Evolutionary conservation across 176 grass and related monocot genomes (phyloP).

Genomic region (Raddia distichophylla): DNA sequence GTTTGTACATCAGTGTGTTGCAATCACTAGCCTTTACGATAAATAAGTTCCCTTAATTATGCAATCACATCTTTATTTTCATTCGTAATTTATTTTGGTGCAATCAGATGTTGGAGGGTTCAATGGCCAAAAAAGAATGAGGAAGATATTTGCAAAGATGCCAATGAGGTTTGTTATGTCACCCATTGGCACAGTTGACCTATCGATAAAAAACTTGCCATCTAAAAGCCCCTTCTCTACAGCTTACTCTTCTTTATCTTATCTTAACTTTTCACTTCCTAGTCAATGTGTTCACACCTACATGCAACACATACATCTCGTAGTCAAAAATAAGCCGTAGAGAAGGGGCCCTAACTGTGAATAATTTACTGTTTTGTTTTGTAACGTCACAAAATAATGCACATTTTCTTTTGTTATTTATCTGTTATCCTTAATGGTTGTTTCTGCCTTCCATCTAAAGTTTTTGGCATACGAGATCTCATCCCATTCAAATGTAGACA

Average conservation of each 20-base stretch:
- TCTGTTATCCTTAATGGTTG: neutral
- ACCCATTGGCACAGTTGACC: slow-evolving; percentile 8
- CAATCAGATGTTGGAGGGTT: slow-evolving; percentile 92
- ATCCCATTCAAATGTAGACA: neutral
- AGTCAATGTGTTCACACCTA: too few relatives aligned
- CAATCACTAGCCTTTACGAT: slow-evolving; percentile 10
- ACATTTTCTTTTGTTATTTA: neutral
- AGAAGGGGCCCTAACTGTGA: neutral
- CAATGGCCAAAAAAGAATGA: slow-evolving; percentile 82
- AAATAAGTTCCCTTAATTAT: slow-evolving; percentile 23
- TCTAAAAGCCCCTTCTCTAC: too few relatives aligned
- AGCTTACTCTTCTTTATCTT: too few relatives aligned
- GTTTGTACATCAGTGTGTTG: slow-evolving; percentile 48
- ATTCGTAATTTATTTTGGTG: slow-evolving; percentile 38
- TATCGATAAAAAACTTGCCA: neutral
- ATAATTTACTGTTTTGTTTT: neutral
- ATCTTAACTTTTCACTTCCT: too few relatives aligned
- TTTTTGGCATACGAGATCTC: neutral
- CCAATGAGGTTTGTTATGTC: slow-evolving; percentile 79
- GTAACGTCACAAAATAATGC: neutral
- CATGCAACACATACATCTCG: too few relatives aligned
- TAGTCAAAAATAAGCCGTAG: too few relatives aligned
- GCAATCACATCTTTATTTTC: slow-evolving; percentile 24
- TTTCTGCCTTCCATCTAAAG: slow-evolving; percentile 9
- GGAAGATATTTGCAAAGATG: slow-evolving; percentile 84